A percentile compares a stretch with the other conserved stretches of the same genome.
Conservation (phyloP, 108 stramenopile species). For the Aurantiochytrium sp. region DNA sequence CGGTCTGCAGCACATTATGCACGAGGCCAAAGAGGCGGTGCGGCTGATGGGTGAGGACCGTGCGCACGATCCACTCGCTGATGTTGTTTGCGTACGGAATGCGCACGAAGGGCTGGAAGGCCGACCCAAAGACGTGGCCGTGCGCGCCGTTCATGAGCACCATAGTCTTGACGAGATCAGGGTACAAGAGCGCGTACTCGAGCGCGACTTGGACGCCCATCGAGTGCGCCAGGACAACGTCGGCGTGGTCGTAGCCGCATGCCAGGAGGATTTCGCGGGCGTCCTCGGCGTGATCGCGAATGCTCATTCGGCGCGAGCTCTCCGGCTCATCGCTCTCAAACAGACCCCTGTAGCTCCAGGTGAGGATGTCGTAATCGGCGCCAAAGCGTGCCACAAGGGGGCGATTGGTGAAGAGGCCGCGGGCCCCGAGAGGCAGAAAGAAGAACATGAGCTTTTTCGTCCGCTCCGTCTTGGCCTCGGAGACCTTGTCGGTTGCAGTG, state of each 20-base stretch:
- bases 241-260: not conserved
- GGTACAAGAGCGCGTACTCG: not conserved
- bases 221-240: not conserved
- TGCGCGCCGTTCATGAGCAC: slow-evolving; percentile 10
- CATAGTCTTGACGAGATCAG: not conserved
- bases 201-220: slow-evolving; percentile 27
- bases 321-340: not conserved
- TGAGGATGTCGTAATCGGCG: not conserved
- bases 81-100: not conserved
- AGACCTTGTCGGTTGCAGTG: too few species aligned
- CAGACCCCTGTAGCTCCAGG: not conserved
- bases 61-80: not conserved
- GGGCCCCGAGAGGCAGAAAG: too few species aligned
- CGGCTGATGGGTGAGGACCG: not conserved
- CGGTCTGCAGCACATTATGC: not conserved
- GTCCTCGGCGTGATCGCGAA: slow-evolving; percentile 29
- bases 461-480: too few species aligned
- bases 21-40: not conserved
- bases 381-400: too few species aligned
- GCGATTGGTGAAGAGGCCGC: too few species aligned
- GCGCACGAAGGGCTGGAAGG: slow-evolving; percentile 15
- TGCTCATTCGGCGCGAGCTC: not conserved
- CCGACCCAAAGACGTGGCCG: not conserved
- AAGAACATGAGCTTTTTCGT: too few species aligned
- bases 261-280: not conserved